Base-by-base conservation (phyloP, 352 stramenopile genomes). In the Pythium brassicae region DNA sequence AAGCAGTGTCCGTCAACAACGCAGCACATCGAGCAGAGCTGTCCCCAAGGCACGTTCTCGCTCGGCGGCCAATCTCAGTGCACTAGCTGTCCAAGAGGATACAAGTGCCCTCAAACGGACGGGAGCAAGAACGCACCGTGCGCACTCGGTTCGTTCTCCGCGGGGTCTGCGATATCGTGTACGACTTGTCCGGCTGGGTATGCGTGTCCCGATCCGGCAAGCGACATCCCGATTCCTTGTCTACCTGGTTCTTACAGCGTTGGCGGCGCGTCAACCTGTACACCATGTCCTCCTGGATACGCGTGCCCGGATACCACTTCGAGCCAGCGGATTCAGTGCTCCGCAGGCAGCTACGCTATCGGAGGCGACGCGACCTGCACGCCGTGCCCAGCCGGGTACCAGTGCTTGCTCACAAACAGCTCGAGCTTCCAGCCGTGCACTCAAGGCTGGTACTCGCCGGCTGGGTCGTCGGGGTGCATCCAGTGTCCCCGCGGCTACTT, bases 401-500 rank as follows among this genome's bases (percentile, higher is more conserved):
- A 78, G 14, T 98, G 92, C 45, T 62, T 78, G 0, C 74, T 78
- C 11, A 71, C 74, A 14, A 91, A 78, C 39, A 83, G 75, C 43
- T 83, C 71, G 3, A 77, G 50, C n/a, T 69, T 91, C 12, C 67
- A 82, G 14, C 73, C 60, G 9, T 86, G 79, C n/a, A 65, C 73
- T 0, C 60, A 76, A 32, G 87, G 78, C 11, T 90, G 68, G 51
- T 96, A 92, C 60, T 93, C 84, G 17, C 54, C 72, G 5, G 53
- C 61, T 26, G 80, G 78, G 0, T 77, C 68, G n/a, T 64, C 70
- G 1, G 62, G 64, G 5, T 97, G 89, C 46, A 69, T 89, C 8
- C 65, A 80, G 29, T 96, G 88, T 61, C 83, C 87, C 4, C 78
- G 82, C 29, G 88, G 89, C 6, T 94, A 83, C 54, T 89, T 75